These are phyloP conservation scores for Acer saccharum DNA, from an alignment of 345 rosid genomes.

Conservation along the genomic window DNA sequence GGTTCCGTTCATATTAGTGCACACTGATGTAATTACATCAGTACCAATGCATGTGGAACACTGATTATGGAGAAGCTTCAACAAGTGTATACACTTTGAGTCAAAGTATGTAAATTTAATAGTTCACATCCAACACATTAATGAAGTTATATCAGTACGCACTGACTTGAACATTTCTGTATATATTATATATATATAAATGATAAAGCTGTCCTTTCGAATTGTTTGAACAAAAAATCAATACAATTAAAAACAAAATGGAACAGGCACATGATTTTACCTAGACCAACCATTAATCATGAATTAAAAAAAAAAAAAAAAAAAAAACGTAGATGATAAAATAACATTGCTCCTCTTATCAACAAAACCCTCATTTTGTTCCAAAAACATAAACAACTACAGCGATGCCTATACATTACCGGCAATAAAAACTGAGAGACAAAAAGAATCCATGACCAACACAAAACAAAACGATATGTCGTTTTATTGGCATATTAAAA, in stretches of 20 bases:
- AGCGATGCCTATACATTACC: background rate
- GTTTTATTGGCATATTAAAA: background rate
- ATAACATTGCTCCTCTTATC: background rate
- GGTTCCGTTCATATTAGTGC: too few species aligned
- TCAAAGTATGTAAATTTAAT: too few species aligned
- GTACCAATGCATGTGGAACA: too few species aligned
- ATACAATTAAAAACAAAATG: background rate
- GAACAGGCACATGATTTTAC: background rate
- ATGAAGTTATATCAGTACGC: too few species aligned
- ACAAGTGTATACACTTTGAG: too few species aligned
- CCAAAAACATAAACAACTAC: background rate
- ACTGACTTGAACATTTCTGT: too few species aligned
- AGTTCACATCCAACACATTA: too few species aligned
- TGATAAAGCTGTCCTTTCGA: too few species aligned
- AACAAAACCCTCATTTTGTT: background rate
- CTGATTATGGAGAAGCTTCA: too few species aligned
- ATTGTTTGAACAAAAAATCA: too few species aligned
- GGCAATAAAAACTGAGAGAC: background rate
- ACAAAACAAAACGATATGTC: background rate
- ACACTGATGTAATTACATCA: too few species aligned
- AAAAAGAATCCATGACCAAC: constrained; percentile 5
- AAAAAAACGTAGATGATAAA: background rate
- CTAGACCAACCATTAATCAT: background rate
- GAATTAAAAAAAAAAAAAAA: background rate
- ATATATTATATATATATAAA: too few species aligned